A percentile compares a stretch with the other conserved stretches of the same genome.
Evolutionary conservation across 164 flowering plant genomes (phyloP).

Genomic region (Vitis rupestris): DNA sequence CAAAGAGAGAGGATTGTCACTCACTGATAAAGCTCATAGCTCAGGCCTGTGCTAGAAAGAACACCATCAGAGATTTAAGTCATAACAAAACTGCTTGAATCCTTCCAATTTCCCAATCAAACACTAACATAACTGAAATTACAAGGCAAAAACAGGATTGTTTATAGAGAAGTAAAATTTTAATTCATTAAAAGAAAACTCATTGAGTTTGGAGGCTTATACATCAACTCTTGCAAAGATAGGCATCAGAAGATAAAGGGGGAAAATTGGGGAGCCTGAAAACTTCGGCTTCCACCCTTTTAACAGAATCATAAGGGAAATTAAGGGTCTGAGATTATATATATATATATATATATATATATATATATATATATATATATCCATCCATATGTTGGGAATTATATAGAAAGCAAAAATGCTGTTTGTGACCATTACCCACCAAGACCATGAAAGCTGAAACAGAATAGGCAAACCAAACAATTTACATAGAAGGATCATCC

Average conservation of each 20-base stretch:
- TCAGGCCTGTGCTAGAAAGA: no score
- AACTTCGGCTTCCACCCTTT: conserved; percentile 29
- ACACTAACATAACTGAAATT: no score
- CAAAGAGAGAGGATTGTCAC: no score
- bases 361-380: not conserved
- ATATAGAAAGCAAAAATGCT: conserved; percentile 18
- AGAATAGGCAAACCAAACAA: conserved; percentile 25
- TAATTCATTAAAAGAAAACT: conserved; percentile 1
- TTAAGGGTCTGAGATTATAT: conserved; percentile 13
- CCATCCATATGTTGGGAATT: conserved; percentile 7
- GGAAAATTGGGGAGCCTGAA: conserved; percentile 27
- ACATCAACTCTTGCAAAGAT: conserved; percentile 14
- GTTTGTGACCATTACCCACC: conserved; percentile 19
- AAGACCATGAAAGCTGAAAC: conserved; percentile 27
- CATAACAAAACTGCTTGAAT: no score
- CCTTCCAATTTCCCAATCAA: no score
- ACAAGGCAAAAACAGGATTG: no score
- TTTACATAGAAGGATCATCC: conserved; percentile 52
- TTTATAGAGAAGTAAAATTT: no score
- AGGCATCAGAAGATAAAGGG: not conserved
- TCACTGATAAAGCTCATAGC: no score
- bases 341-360: no score
- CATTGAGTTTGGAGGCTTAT: conserved; percentile 22
- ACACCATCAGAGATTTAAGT: no score
- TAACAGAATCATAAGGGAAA: conserved; percentile 12